Conservation (phyloP, 1,139 yeast genomes). For the Yamadazyma spencermartinsiae region DNA sequence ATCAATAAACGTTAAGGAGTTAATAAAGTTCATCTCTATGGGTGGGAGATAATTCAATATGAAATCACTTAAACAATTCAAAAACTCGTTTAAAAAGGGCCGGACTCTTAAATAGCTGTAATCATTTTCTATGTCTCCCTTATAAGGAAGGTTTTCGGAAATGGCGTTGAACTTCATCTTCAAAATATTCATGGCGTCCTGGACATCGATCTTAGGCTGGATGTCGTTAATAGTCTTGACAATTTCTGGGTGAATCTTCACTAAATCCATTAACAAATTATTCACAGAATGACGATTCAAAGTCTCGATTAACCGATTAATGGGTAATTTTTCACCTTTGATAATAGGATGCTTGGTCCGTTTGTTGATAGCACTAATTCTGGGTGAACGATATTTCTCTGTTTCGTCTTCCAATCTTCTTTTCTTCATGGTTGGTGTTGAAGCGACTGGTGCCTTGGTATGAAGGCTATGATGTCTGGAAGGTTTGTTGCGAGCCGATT, state of each 20-base stretch:
- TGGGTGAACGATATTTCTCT: constrained; percentile 7
- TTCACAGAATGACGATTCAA: constrained; percentile 59
- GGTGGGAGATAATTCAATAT: constrained; percentile 81
- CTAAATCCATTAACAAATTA: constrained; percentile 50
- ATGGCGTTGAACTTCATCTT: constrained; percentile 48
- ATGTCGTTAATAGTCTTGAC: constrained; percentile 48
- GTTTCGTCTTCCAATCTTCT: constrained; percentile 18
- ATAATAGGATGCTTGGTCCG: constrained; percentile 43
- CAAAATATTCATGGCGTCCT: constrained; percentile 52
- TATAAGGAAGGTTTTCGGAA: constrained; percentile 62
- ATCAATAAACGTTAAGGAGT: constrained; percentile 68
- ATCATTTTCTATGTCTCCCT: constrained; percentile 72
- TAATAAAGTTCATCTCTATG: constrained; percentile 54
- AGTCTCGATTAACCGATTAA: constrained; percentile 64
- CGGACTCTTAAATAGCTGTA: constrained; percentile 87
- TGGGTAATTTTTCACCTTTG: constrained; percentile 54
- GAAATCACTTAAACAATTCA: constrained; percentile 77
- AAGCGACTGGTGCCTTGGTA: not conserved
- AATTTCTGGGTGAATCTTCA: constrained; percentile 64
- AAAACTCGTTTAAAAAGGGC: constrained; percentile 70
- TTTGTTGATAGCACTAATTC: constrained; percentile 19
- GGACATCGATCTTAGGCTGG: constrained; percentile 61
- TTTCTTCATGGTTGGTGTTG: constrained; percentile 10
- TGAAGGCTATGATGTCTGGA: not conserved
- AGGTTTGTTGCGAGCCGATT: constrained; percentile 7